phyloP scores from a whole-genome alignment of 1,284 basidiomycete species.

The Ganoderma leucocontextum region DNA sequence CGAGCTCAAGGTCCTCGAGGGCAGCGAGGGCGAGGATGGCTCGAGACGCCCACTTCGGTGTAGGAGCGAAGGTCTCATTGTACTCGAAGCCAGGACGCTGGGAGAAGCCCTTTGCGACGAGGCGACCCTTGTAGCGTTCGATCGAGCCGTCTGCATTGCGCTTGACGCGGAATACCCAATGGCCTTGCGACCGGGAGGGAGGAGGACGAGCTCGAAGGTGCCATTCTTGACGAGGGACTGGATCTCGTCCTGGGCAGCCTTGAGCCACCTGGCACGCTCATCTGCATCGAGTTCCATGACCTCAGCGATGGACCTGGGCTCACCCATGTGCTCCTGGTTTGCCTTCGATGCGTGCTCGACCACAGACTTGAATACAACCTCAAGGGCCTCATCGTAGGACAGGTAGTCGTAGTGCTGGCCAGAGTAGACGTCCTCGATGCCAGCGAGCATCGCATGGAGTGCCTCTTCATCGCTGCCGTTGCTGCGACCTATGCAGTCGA shows the following conservation, averaged over 20 bases:
- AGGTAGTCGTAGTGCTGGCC: too few relatives aligned
- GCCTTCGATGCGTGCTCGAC: too few relatives aligned
- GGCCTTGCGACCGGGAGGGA: constrained; percentile 34
- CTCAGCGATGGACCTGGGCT: too few relatives aligned
- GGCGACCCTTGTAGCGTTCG: constrained; percentile 45
- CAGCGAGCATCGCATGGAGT: too few relatives aligned
- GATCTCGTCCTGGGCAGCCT: constrained; percentile 20
- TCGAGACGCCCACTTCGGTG: constrained; percentile 46
- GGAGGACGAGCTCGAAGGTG: constrained; percentile 35
- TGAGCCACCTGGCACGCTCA: constrained; percentile 10
- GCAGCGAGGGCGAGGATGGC: constrained; percentile 49
- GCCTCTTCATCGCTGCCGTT: too few relatives aligned
- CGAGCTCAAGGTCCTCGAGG: constrained; percentile 43
- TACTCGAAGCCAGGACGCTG: constrained; percentile 43
- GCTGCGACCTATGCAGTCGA: too few relatives aligned
- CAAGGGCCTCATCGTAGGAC: too few relatives aligned
- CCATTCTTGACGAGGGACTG: constrained; percentile 29
- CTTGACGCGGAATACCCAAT: constrained; percentile 51
- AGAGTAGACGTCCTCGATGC: too few relatives aligned
- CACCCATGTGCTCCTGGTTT: too few relatives aligned
- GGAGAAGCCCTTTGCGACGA: constrained; percentile 48
- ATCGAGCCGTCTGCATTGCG: constrained; percentile 38
- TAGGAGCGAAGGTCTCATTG: constrained; percentile 52
- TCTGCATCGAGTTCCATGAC: constrained; percentile 8
- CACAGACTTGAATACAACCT: too few relatives aligned